Evolutionary conservation across 768 basidiomycete species (phyloP).

Genomic region (Pisolithus albus): DNA sequence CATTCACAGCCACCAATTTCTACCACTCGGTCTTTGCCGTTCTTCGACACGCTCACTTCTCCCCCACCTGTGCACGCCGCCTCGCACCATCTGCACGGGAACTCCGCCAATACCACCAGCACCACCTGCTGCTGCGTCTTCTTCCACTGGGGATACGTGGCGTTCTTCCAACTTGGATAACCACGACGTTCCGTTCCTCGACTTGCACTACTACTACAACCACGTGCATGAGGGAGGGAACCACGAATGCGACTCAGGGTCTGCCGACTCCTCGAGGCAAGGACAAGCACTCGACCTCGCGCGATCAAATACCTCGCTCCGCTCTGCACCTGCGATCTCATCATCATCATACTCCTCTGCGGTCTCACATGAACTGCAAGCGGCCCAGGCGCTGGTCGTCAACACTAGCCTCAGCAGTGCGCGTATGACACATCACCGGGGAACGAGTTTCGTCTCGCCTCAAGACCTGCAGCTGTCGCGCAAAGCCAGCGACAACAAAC

Average conservation of each 20-base stretch:
- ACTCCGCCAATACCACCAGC: conserved; percentile 11
- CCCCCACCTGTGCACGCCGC: conserved; percentile 15
- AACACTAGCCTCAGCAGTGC: conserved; percentile 11
- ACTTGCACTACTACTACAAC: conserved; percentile 57
- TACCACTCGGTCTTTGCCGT: conserved; percentile 29
- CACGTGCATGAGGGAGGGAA: conserved; percentile 20
- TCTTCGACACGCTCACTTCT: conserved; percentile 21
- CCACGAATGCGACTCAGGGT: conserved; percentile 18
- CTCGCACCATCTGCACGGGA: conserved; percentile 16
- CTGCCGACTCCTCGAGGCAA: conserved; percentile 29
- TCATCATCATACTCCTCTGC: conserved; percentile 16
- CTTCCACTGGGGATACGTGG: conserved; percentile 20
- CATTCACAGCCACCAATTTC: conserved; percentile 32
- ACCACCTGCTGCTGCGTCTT: not conserved
- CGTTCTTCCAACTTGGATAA: conserved; percentile 25
- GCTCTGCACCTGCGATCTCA: conserved; percentile 19
- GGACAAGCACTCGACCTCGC: conserved; percentile 49
- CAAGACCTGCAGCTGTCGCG: conserved; percentile 45
- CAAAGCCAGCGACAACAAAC: conserved; percentile 45
- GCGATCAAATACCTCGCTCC: conserved; percentile 28
- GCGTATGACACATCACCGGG: conserved; percentile 37
- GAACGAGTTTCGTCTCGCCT: conserved; percentile 47
- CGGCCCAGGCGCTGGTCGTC: conserved; percentile 25
- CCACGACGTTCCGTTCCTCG: conserved; percentile 60
- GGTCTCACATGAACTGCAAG: conserved; percentile 27